Evolutionary conservation across 2,329 filamentous ascomycete species (phyloP), one percentile per base, ranked within the genome.

Genomic region (Pyrenochaeta sp.): DNA sequence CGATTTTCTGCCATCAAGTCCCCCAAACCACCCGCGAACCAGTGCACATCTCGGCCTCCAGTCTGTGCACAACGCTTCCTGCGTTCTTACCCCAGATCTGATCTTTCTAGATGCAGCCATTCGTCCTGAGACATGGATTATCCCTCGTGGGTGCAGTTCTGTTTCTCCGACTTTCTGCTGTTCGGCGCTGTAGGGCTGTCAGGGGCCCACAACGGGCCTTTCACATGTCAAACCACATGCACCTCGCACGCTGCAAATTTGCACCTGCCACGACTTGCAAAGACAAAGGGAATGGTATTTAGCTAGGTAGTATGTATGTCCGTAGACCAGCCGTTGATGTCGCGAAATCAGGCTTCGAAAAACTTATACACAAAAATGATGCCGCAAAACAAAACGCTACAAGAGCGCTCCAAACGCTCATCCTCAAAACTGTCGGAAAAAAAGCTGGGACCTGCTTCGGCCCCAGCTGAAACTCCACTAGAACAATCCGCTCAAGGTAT

Each of bases 271-370:
- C 27, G 3, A 17, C 8, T 11, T n/a, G 41, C 29, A 23, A 36
- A 30, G 39, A 66, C 63, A 65, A 63, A 66, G 31, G 60, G 60
- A 54, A 63, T 59, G 44, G 44, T 63, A 61, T 63, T 55, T 53
- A 53, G 42, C 44, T n/a, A n/a, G n/a, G n/a, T n/a, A 55, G 55
- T 57, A 57, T 63, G 48, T 62, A 53, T 42, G 40, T 43, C 49
- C 45, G 36, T 19, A 41, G 41, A 47, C 37, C 10, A n/a, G n/a
- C n/a, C n/a, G n/a, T n/a, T n/a, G n/a, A n/a, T n/a, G n/a, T n/a
- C n/a, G n/a, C n/a, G n/a, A n/a, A n/a, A n/a, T n/a, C n/a, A n/a
- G n/a, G n/a, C n/a, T n/a, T n/a, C n/a, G n/a, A n/a, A n/a, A n/a
- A n/a, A n/a, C 42, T 37, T 40, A 44, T 48, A 41, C 49, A 43